phyloP scores from a whole-genome alignment of 768 basidiomycete species.

The Trametes gibbosa region DNA sequence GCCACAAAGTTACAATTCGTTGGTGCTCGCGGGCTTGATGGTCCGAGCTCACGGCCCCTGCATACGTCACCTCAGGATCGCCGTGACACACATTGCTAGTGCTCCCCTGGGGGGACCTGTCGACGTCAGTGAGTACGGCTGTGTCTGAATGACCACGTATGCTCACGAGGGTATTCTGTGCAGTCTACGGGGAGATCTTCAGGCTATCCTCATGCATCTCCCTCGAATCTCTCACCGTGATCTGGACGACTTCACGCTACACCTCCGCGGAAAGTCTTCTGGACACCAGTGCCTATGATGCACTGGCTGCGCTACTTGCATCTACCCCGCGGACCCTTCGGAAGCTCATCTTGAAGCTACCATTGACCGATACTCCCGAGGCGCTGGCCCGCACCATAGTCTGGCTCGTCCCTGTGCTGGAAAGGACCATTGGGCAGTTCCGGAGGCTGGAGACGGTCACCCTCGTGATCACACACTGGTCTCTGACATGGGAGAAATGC shows the following conservation, averaged over 20 bases:
- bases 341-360: not conserved
- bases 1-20: not conserved
- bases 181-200: no score
- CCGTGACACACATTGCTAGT: not conserved
- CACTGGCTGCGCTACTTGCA: not conserved
- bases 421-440: not conserved
- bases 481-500: no score
- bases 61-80: not conserved
- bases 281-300: not conserved
- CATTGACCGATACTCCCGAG: not conserved
- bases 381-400: not conserved
- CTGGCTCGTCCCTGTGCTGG: not conserved
- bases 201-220: no score
- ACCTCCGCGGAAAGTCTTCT: not conserved
- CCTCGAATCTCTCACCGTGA: no score
- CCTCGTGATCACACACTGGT: not conserved
- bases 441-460: not conserved
- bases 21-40: not conserved
- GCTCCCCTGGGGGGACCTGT: not conserved
- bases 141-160: no score
- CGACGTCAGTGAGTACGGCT: no score
- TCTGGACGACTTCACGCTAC: no score
- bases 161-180: no score
- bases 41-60: not conserved
- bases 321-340: not conserved